Evolutionary conservation across 228 moss, liverwort and hornwort species (phyloP).

Genomic region (Sphagnum magellanicum): DNA sequence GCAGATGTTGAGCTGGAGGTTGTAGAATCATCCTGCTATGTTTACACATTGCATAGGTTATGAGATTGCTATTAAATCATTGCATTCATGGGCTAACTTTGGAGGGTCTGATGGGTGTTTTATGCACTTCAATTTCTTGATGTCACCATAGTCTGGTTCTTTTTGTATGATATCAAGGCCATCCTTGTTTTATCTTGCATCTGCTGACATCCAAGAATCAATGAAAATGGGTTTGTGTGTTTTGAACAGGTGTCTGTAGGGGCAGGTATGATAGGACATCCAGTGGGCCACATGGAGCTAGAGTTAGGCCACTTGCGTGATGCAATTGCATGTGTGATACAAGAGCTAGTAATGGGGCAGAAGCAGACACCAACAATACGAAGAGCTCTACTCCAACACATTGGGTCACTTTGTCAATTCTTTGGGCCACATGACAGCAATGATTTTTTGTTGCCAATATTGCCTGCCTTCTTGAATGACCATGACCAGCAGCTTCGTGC

Average conservation of each 20-base stretch:
- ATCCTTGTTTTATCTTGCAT: no score
- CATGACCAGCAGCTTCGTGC: constrained; percentile 53
- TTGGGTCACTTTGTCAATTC: constrained; percentile 43
- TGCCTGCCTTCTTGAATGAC: constrained; percentile 52
- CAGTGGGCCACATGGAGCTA: constrained; percentile 16
- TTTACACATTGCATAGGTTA: no score
- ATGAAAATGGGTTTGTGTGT: no score
- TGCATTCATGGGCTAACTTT: no score
- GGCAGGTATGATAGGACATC: not conserved
- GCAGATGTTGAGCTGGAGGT: no score
- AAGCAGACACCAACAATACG: constrained; percentile 52
- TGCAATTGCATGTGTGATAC: constrained; percentile 37
- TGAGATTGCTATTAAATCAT: no score
- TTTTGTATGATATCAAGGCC: no score
- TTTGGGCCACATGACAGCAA: constrained; percentile 50
- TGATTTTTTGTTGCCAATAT: constrained; percentile 38
- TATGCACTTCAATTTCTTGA: no score
- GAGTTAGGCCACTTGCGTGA: constrained; percentile 40
- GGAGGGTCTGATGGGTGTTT: no score
- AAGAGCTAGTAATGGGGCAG: constrained; percentile 46
- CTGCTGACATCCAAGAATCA: no score
- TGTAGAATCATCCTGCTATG: no score
- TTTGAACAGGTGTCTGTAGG: not conserved
- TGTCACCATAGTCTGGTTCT: no score
- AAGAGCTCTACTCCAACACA: constrained; percentile 41